Evolutionary conservation across 306 rosid genomes (phyloP).

Genomic region (Malus sylvestris): DNA sequence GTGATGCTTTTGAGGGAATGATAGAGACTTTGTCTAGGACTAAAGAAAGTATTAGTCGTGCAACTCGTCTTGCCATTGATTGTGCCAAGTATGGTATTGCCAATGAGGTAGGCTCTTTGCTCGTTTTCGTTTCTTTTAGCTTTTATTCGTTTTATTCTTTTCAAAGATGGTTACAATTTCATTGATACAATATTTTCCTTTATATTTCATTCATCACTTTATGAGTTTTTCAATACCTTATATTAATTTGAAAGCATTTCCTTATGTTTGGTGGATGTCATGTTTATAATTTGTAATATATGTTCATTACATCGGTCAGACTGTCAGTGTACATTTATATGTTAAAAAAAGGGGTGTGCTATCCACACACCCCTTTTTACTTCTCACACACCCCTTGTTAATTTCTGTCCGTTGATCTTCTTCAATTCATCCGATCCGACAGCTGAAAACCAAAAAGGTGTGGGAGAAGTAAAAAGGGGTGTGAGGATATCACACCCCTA

Average conservation of each 20-base stretch:
- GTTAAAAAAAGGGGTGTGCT: no score
- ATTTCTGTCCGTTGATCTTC: no score
- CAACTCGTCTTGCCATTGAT: conserved; percentile 98
- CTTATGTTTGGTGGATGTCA: not conserved
- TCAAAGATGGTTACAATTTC: not conserved
- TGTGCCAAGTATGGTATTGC: conserved; percentile 99
- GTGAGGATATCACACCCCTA: no score
- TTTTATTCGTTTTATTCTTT: not conserved
- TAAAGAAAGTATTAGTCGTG: conserved; percentile 96
- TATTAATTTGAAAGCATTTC: not conserved
- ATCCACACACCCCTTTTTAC: no score
- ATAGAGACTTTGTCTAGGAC: conserved; percentile 99
- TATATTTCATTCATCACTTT: not conserved
- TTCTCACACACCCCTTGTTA: no score
- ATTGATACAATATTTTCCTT: not conserved
- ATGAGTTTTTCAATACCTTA: not conserved
- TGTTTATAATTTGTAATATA: not conserved
- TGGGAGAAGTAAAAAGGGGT: no score
- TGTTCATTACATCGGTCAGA: not conserved
- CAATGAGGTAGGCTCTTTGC: conserved; percentile 59
- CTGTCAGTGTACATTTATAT: not conserved
- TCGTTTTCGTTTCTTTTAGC: not conserved
- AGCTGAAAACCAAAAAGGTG: no score
- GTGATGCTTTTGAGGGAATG: conserved; percentile 99
- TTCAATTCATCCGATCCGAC: no score